Conservation (phyloP, 139 green algal genomes). For the Coelastrella sp. region DNA sequence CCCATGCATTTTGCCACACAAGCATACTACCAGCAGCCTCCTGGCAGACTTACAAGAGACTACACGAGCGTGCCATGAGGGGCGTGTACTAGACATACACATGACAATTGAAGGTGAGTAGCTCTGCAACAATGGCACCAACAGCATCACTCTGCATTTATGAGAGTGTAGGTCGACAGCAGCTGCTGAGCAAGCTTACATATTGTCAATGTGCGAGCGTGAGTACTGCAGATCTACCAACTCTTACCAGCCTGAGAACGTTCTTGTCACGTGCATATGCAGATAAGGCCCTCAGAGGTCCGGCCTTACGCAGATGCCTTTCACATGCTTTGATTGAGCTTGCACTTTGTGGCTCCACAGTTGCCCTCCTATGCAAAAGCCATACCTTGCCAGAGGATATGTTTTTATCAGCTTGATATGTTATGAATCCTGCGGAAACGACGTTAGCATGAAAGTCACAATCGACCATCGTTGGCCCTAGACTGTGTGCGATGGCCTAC, state of each 20-base stretch:
- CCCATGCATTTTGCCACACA: too few species aligned
- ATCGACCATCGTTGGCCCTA: neutral
- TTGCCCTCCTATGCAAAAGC: slow-evolving; percentile 19
- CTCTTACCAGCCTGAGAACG: slow-evolving; percentile 37
- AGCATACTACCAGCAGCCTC: neutral
- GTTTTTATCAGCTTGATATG: slow-evolving; percentile 34
- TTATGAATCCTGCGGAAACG: slow-evolving; percentile 4
- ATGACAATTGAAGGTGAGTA: too few species aligned
- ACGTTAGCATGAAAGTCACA: too few species aligned
- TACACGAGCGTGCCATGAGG: too few species aligned
- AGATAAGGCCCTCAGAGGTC: slow-evolving; percentile 37
- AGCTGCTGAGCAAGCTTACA: too few species aligned
- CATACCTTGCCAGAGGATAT: slow-evolving; percentile 18
- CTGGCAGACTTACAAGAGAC: neutral
- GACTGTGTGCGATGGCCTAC: neutral
- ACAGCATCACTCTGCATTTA: too few species aligned
- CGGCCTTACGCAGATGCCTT: slow-evolving; percentile 41
- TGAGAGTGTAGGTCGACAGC: too few species aligned
- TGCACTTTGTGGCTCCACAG: slow-evolving; percentile 16
- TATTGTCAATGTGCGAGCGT: too few species aligned
- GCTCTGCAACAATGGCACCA: too few species aligned
- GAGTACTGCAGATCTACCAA: neutral
- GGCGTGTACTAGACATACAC: too few species aligned
- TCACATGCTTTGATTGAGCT: slow-evolving; percentile 33
- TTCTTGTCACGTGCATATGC: slow-evolving; percentile 50